Base-by-base conservation (phyloP, 768 basidiomycete genomes). In the Jaapia argillacea region DNA sequence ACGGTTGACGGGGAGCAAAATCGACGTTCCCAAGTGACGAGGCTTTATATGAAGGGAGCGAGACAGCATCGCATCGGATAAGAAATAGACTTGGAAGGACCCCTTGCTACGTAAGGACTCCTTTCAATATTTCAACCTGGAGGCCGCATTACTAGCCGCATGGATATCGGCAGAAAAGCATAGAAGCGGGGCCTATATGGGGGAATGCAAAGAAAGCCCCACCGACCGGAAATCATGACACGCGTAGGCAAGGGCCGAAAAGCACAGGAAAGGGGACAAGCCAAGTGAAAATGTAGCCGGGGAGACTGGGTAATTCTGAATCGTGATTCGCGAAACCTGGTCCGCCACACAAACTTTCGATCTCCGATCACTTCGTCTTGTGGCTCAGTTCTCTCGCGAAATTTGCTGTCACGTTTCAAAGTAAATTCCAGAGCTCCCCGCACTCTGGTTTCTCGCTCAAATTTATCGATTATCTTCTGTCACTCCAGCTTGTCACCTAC, bases 71-170 rank as follows among this genome's bases (percentile, higher is more conserved):
- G 55, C 55, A 48, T 53, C 51, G 50, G 56, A 54, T 56, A 53
- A 50, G 49, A 43, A 28, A 46, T 43, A 44, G 48, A 36, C 40
- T 45, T 43, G 51, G 50, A 50, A 54, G 51, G 55, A 52, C 55
- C 54, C 51, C 28, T 57, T 48, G 57, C 46, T 57, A 59, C 55
- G 56, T 57, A 58, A 60, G 10, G 48, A 45, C 45, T 52, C 28
- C 51, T 52, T 42, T 43, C 41, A 49, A 44, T 45, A 44, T 36
- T 45, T 48, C 47, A 45, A 45, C 47, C 46, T 39, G 37, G 45
- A 38, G 45, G 45, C 51, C 45, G 45, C 54, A 16, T 16, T 33
- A 10, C 28, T 16, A 10, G 28, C 28, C 28, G 28, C 28, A 60
- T 53, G 47, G 50, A 45, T 50, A 46, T 45, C 41, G 42, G 44